Evolutionary conservation across 2,329 filamentous ascomycete species (phyloP).

Genomic region (Gremmenia infestans): DNA sequence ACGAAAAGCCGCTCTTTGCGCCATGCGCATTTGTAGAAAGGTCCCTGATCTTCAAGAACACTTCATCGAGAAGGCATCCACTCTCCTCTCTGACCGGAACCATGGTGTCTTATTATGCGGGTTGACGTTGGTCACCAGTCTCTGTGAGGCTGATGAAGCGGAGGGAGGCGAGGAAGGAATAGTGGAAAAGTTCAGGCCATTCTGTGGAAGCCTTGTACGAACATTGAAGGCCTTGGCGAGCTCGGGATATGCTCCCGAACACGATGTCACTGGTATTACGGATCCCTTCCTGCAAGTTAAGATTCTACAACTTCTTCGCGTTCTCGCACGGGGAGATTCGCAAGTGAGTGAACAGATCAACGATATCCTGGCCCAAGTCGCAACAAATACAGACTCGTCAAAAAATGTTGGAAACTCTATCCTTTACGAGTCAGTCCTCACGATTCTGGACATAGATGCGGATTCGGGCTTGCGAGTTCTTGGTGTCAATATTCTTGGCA

Average conservation of each 20-base stretch:
- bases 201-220: conserved; percentile 81
- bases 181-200: conserved; percentile 82
- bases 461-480: conserved; percentile 91
- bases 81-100: conserved; percentile 85
- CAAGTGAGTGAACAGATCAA: conserved; percentile 96
- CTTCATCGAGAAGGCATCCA: conserved; percentile 89
- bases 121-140: conserved; percentile 80
- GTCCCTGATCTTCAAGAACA: conserved; percentile 96
- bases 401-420: conserved; percentile 99
- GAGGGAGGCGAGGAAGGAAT: conserved; percentile 87
- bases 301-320: conserved; percentile 78
- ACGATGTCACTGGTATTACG: conserved; percentile 96
- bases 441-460: conserved; percentile 96
- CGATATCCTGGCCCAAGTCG: conserved; percentile 94
- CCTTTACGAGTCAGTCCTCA: conserved; percentile 92
- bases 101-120: conserved; percentile 93
- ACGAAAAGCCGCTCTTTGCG: conserved; percentile 94
- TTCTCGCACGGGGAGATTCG: conserved; percentile 79
- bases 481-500: conserved; percentile 96
- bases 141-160: conserved; percentile 92
- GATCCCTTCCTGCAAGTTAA: conserved; percentile 98
- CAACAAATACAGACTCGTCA: conserved; percentile 94
- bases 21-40: conserved; percentile 97
- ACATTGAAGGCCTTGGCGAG: conserved; percentile 89
- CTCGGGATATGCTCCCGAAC: conserved; percentile 94